Percentiles rank a stretch among this genome's conserved stretches.
phyloP scores from a whole-genome alignment of 1,139 yeast species.

The Waltiozyma sp. region DNA sequence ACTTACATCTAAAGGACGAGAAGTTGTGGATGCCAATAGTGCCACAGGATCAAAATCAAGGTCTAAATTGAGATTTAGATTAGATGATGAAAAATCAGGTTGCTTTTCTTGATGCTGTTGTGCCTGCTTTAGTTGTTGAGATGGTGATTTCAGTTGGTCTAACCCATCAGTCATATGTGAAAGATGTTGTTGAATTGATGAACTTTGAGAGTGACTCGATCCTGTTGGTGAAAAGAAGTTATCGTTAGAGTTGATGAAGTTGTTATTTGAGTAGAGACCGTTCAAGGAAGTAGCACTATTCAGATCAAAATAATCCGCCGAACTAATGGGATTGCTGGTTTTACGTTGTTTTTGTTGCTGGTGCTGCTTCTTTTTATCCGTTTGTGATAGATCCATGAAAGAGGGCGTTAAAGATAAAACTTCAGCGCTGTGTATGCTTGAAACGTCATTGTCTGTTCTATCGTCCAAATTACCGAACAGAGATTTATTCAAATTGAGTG shows the following conservation, averaged over 20 bases:
- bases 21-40: background rate
- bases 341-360: background rate
- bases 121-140: background rate
- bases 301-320: background rate
- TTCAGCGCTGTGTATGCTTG: constrained; percentile 23
- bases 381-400: constrained; percentile 25
- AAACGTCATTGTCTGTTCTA: constrained; percentile 8
- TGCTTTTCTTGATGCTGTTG: background rate
- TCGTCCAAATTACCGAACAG: constrained; percentile 6
- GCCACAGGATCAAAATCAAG: background rate
- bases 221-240: background rate
- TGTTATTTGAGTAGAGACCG: background rate
- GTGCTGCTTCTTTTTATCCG: background rate
- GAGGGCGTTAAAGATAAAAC: constrained; percentile 27
- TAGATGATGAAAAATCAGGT: background rate
- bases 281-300: background rate
- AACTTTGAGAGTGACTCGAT: background rate
- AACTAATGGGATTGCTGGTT: background rate
- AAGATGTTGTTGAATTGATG: background rate
- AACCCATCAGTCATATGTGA: background rate
- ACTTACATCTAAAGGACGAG: background rate
- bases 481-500: constrained; percentile 1
- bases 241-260: background rate
- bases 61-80: no score
- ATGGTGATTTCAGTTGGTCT: background rate